Evolutionary conservation across 495 filamentous ascomycete genomes (phyloP).

Genomic region (Penicillium odoratum): DNA sequence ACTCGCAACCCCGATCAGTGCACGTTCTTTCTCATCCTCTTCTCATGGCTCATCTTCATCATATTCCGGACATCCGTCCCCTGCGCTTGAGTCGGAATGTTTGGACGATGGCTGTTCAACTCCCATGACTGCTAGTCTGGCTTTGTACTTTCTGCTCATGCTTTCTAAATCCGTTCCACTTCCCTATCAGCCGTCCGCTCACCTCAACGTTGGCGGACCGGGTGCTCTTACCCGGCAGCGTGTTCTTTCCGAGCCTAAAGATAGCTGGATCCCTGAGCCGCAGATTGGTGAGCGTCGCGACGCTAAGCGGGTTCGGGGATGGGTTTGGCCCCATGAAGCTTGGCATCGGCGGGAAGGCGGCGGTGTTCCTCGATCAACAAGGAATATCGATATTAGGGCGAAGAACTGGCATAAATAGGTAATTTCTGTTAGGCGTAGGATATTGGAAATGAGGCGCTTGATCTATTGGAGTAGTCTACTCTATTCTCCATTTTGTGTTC

Average conservation of each 20-base stretch:
- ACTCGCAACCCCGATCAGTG: constrained; percentile 27
- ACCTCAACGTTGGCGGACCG: constrained; percentile 77
- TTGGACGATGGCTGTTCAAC: constrained; percentile 31
- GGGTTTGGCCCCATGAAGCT: constrained; percentile 79
- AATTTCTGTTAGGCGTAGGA: constrained; percentile 4
- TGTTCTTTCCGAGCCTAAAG: constrained; percentile 60
- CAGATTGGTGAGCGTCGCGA: constrained; percentile 79
- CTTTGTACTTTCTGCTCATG: constrained; percentile 79
- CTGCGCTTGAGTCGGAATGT: constrained; percentile 13
- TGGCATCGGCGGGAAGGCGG: constrained; percentile 57
- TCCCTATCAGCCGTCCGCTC: constrained; percentile 65
- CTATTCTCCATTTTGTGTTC: neutral
- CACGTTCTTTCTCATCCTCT: constrained; percentile 27
- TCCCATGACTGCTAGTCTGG: constrained; percentile 68
- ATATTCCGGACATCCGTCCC: constrained; percentile 20
- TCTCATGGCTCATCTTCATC: constrained; percentile 21
- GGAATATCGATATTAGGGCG: constrained; percentile 20
- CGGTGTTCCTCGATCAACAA: constrained; percentile 26
- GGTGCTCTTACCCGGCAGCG: constrained; percentile 73
- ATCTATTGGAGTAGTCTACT: constrained; percentile 1
- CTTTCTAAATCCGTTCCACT: constrained; percentile 73
- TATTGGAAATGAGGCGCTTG: constrained; percentile 1
- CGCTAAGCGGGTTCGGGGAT: constrained; percentile 78
- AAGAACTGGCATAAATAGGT: constrained; percentile 42
- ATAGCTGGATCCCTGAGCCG: constrained; percentile 85